Base-by-base conservation (phyloP, 768 basidiomycete genomes). In the Phaffia tasmanica region DNA sequence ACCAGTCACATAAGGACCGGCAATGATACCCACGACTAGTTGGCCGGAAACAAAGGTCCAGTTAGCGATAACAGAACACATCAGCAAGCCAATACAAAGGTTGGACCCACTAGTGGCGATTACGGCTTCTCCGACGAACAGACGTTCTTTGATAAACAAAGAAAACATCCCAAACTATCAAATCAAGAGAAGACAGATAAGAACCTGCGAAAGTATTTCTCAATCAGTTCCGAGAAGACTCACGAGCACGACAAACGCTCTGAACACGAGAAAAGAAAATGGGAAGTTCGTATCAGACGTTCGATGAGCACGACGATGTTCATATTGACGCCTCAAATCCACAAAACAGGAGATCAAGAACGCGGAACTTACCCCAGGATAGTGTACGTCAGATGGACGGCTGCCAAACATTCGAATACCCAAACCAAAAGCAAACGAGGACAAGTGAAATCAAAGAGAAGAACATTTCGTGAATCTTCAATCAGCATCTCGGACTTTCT, bases 121-220 rank as follows among this genome's bases (percentile, higher is more conserved):
- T 71, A 88, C 88, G 18, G 95, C 92, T 81, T 99, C 95, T 69
- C 95, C 95, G 66, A 97, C 85, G 75, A 95, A 97, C 29, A 94
- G 77, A 83, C 82, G 84, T 79, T 93, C 90, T 73, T 92, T 86
- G 72, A 97, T 82, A 71, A 97, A 83, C 7, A 93, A 81, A 2
- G 89, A 91, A 78, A 93, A 89, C 89, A 94, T 91, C 76, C 89
- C 89, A 77, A 94, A 95, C 88, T 91, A 68, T 8, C 54, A 29
- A 32, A 15, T 9, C 19, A 3, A 19, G 48, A 29, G 23, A 59
- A 35, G n/a, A 64, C 18, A n/a, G 21, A 29, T 21, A 19, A 25
- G 14, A 57, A n/a, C 11, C 29, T 29, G n/a, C 7, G 32, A 35
- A 59, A 5, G n/a, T 21, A 47, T 32, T 30, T 54, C 2, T 4